Evolutionary conservation across 495 filamentous ascomycete species (phyloP), one percentile per base, ranked within the genome.

Genomic region (Neurospora tetraspora): DNA sequence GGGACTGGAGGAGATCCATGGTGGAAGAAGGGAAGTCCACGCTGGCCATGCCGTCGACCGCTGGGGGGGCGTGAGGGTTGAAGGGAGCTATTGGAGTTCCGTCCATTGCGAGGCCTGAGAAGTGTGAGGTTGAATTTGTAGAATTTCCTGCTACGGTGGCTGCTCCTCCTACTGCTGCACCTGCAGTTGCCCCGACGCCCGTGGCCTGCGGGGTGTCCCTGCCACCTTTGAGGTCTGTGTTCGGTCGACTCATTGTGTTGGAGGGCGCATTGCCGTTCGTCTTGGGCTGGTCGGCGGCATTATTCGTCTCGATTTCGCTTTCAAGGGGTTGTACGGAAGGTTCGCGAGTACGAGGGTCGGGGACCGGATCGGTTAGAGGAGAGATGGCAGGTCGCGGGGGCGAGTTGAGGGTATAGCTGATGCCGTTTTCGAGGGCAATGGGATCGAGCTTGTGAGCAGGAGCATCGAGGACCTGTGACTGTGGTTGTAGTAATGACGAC

Each of bases 341-440:
- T 70, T 77, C 79, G 74, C 78, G 76, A 36, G 73, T 80, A 20
- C 74, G 75, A 7, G 74, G 73, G 59, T 77, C 78, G 34, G 68
- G n/a, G 27, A 75, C 71, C 14, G 79, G 73, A 18, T 78, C 79
- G n/a, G 80, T 81, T 12, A 81, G 73, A 18, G 80, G 80, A 16
- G 80, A 81, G 34, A 80, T 74, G 69, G 80, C 77, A 70, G 80
- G 80, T 61, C 77, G 80, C 74, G 78, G 76, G 70, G 77, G 80
- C 69, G 78, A 79, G 27, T 78, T 73, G 47, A 70, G 68, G 43
- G 34, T 53, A 37, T 31, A 71, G 69, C 53, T 7, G 53, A 65
- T 65, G 53, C 53, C 53, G 53, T 65, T 65, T 34, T 34, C 53
- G 53, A 65, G 53, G 53, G 27, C 14, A 36, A 61, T 31, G 27